These are phyloP conservation scores for Calamus simplicifolius DNA, from an alignment of 176 grass and related monocot genomes.

Conservation along the genomic window DNA sequence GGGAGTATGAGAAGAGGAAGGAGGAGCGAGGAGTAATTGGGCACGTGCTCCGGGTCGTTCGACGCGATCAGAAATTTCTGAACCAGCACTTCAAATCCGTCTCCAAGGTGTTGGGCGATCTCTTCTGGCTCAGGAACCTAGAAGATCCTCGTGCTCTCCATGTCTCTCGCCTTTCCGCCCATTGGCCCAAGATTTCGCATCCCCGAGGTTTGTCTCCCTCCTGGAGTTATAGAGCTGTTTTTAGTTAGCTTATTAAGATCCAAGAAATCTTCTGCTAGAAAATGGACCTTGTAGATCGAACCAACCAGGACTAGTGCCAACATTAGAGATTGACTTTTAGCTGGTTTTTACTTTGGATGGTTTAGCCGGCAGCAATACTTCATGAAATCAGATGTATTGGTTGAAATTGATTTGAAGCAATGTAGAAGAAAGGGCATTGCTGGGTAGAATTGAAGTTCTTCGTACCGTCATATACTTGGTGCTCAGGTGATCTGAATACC, in stretches of 20 bases:
- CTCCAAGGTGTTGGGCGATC: conserved; percentile 27
- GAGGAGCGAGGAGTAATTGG: conserved; percentile 23
- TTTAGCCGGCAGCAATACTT: too few relatives aligned
- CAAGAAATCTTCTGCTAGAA: conserved; percentile 6
- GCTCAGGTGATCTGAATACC: too few relatives aligned
- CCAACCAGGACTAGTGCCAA: too few relatives aligned
- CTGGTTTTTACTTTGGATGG: too few relatives aligned
- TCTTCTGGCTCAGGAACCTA: conserved; percentile 77
- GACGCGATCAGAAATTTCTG: conserved; percentile 51
- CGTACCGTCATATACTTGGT: too few relatives aligned
- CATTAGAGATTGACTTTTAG: too few relatives aligned
- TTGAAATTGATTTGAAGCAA: too few relatives aligned
- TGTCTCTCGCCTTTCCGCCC: conserved; percentile 1
- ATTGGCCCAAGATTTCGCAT: conserved; percentile 41
- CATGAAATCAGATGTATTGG: too few relatives aligned
- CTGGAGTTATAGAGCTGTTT: not conserved
- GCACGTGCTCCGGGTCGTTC: conserved; percentile 52
- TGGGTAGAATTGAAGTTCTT: too few relatives aligned
- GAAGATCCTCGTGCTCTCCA: conserved; percentile 38
- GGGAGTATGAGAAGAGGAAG: conserved; percentile 7
- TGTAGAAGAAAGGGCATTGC: too few relatives aligned
- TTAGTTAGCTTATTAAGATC: conserved; percentile 12
- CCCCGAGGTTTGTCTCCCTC: conserved; percentile 29
- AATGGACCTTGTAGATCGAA: conserved; percentile 6
- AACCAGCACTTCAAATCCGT: conserved; percentile 23